Percentiles rank a stretch among this genome's conserved stretches.
These are phyloP conservation scores for Capsicum baccatum DNA, from an alignment of 257 asterid species.

Conservation along the genomic window DNA sequence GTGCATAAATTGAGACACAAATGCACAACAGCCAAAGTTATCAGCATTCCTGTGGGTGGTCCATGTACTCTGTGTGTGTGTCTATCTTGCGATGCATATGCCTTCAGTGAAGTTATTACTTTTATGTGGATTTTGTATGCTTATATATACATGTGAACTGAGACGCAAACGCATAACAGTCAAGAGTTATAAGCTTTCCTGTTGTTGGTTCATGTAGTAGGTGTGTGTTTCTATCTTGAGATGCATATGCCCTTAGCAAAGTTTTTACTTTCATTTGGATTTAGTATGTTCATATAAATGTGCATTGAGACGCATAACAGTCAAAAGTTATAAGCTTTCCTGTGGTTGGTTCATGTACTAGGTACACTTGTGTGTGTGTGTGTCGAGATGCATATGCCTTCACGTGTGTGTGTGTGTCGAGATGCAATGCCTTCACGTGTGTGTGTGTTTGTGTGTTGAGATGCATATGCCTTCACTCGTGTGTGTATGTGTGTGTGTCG, in stretches of 20 bases:
- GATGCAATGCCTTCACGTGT: background rate
- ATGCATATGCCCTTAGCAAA: background rate
- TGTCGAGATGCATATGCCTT: constrained; percentile 11
- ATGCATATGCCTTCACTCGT: background rate
- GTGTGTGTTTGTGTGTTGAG: background rate
- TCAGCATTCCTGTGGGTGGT: background rate
- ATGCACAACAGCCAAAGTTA: background rate
- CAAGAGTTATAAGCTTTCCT: background rate
- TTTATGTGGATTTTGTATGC: background rate
- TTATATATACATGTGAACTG: background rate
- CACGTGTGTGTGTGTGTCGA: background rate
- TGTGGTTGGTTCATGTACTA: background rate
- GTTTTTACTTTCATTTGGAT: background rate
- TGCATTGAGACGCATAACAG: background rate
- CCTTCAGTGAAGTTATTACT: background rate
- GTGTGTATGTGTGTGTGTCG: background rate
- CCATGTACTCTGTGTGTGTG: background rate
- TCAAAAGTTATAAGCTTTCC: constrained; percentile 2
- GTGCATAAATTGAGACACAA: background rate
- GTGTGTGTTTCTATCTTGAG: background rate
- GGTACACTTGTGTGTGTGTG: background rate
- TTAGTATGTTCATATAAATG: background rate
- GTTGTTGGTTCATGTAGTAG: background rate
- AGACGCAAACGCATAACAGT: background rate
- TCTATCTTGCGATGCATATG: background rate